Evolutionary conservation across 225 moss, liverwort and hornwort genomes (phyloP).

Genomic region (Bryum argenteum): DNA sequence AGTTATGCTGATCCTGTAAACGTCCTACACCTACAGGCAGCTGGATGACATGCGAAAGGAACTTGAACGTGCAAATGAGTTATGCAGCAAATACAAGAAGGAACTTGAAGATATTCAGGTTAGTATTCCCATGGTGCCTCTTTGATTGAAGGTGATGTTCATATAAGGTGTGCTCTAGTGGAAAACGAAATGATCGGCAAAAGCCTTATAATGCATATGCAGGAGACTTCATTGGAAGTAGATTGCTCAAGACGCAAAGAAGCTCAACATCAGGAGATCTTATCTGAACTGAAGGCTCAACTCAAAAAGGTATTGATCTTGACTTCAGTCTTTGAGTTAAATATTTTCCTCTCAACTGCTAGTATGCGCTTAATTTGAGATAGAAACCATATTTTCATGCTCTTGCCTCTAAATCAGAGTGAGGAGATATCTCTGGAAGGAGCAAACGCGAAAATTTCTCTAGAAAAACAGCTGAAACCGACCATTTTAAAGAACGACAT

Average conservation of each 20-base stretch:
- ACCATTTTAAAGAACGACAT: slow-evolving; percentile 49
- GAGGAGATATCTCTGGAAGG: slow-evolving; percentile 51
- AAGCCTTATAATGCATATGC: slow-evolving; percentile 1
- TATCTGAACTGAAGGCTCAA: slow-evolving; percentile 35
- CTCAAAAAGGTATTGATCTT: slow-evolving; percentile 37
- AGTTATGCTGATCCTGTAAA: slow-evolving; percentile 19
- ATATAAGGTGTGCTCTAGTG: background rate
- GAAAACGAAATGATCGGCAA: slow-evolving; percentile 12
- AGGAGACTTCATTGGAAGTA: slow-evolving; percentile 42
- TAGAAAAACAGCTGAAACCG: slow-evolving; percentile 53
- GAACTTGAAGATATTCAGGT: slow-evolving; percentile 55
- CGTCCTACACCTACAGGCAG: slow-evolving; percentile 53
- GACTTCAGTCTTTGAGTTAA: background rate
- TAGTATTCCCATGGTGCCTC: slow-evolving; percentile 1
- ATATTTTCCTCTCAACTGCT: background rate
- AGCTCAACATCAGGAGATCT: slow-evolving; percentile 46
- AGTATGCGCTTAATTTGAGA: background rate
- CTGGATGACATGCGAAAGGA: slow-evolving; percentile 61
- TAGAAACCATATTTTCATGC: slow-evolving; percentile 19
- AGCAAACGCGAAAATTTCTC: slow-evolving; percentile 27
- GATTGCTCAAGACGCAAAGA: slow-evolving; percentile 41
- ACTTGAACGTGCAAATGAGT: slow-evolving; percentile 45
- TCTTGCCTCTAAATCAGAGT: slow-evolving; percentile 39
- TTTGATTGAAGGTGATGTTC: slow-evolving; percentile 1
- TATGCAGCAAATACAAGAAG: slow-evolving; percentile 39